These are phyloP conservation scores for Luffa aegyptiaca DNA, from an alignment of 306 rosid species.

Conservation along the genomic window DNA sequence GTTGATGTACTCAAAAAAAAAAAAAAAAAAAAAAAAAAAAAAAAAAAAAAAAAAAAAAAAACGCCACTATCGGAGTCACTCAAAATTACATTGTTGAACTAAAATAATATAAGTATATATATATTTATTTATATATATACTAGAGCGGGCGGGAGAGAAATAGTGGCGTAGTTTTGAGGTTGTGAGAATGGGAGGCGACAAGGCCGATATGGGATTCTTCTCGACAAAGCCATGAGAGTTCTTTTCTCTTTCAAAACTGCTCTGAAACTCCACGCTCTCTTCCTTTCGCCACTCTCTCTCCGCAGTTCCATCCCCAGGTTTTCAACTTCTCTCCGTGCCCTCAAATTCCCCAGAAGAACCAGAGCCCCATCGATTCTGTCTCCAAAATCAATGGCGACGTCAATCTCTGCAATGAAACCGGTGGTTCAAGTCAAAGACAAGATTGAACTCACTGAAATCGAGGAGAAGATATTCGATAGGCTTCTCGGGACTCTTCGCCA, in stretches of 20 bases:
- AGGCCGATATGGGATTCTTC: slow-evolving; percentile 30
- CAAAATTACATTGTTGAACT: no score
- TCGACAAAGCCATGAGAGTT: slow-evolving; percentile 22
- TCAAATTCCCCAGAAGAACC: slow-evolving; percentile 24
- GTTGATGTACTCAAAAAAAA: no score
- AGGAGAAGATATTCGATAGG: slow-evolving; percentile 56
- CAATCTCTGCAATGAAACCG: slow-evolving; percentile 2
- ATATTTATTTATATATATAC: no score
- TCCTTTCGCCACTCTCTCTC: neutral
- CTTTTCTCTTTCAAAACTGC: neutral
- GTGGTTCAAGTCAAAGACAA: slow-evolving; percentile 35
- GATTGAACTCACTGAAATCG: slow-evolving; percentile 45
- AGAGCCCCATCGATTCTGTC: slow-evolving; percentile 20
- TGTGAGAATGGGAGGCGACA: neutral
- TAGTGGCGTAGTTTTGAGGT: neutral
- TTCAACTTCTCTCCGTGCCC: slow-evolving; percentile 8
- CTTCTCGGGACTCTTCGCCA: slow-evolving; percentile 58
- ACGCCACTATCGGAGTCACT: no score
- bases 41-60: no score
- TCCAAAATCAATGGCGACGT: slow-evolving; percentile 21
- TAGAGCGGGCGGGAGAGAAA: neutral
- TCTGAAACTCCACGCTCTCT: slow-evolving; percentile 4
- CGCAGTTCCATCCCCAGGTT: neutral
- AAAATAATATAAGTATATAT: no score
- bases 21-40: no score